Conservation (phyloP, 148 eudicot species). For the Rheum nobile region DNA sequence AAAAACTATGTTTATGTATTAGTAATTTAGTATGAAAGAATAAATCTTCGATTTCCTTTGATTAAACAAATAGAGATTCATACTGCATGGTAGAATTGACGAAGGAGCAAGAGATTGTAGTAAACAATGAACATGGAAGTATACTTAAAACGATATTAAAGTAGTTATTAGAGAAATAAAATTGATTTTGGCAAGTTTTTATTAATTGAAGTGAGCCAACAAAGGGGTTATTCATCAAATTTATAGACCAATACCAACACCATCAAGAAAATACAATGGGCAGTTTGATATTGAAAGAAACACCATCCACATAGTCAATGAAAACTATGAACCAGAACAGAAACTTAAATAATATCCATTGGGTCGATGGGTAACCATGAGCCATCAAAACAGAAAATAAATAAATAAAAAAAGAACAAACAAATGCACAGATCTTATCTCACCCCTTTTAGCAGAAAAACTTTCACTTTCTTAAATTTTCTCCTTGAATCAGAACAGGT, state of each 20-base stretch:
- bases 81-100: no score
- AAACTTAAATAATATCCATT: background rate
- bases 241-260: background rate
- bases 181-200: no score
- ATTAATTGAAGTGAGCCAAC: no score
- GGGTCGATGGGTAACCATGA: background rate
- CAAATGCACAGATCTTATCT: slow-evolving; percentile 1
- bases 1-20: no score
- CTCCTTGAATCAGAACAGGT: background rate
- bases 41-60: no score
- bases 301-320: background rate
- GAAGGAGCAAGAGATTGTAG: no score
- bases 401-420: background rate
- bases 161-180: no score
- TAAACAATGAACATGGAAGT: no score
- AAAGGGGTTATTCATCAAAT: no score
- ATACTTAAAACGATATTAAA: no score
- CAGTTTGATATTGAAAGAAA: background rate
- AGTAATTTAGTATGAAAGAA: no score
- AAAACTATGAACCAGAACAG: background rate
- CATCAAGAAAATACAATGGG: background rate
- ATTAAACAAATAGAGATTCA: no score
- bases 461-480: background rate
- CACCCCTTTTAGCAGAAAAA: background rate
- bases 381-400: background rate